Evolutionary conservation across 1,139 yeast species (phyloP).

Genomic region (Debaryomyces subglobosus): DNA sequence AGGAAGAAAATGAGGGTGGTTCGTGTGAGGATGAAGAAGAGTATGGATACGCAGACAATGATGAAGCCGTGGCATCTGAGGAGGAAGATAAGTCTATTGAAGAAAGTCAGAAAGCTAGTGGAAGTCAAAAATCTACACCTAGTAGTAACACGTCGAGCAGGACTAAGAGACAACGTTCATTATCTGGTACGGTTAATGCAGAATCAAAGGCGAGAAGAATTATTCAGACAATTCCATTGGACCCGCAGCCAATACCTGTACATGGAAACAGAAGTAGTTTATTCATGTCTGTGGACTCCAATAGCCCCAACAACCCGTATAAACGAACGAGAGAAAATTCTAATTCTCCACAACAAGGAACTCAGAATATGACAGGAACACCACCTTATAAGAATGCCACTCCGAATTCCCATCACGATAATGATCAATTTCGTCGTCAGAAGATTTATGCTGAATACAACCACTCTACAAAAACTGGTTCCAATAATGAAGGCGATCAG

Average conservation of each 20-base stretch:
- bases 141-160: conserved; percentile 36
- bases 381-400: not conserved
- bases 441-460: not conserved
- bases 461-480: not conserved
- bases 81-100: conserved; percentile 21
- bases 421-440: not conserved
- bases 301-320: conserved; percentile 36
- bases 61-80: conserved; percentile 28
- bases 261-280: conserved; percentile 40
- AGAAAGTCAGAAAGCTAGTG: conserved; percentile 8
- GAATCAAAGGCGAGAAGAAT: conserved; percentile 73
- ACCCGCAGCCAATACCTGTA: conserved; percentile 71
- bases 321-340: not conserved
- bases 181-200: conserved; percentile 59
- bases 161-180: conserved; percentile 46
- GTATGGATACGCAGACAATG: conserved; percentile 25
- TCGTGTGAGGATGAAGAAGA: conserved; percentile 25
- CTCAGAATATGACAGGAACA: not conserved
- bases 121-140: conserved; percentile 43
- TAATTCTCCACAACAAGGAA: conserved; percentile 13
- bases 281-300: conserved; percentile 42
- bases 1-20: conserved; percentile 24
- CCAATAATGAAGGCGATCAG: not conserved
- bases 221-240: conserved; percentile 76
- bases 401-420: not conserved